phyloP scores from a whole-genome alignment of 1,139 yeast species.

The Citeromyces hawaiiensis region DNA sequence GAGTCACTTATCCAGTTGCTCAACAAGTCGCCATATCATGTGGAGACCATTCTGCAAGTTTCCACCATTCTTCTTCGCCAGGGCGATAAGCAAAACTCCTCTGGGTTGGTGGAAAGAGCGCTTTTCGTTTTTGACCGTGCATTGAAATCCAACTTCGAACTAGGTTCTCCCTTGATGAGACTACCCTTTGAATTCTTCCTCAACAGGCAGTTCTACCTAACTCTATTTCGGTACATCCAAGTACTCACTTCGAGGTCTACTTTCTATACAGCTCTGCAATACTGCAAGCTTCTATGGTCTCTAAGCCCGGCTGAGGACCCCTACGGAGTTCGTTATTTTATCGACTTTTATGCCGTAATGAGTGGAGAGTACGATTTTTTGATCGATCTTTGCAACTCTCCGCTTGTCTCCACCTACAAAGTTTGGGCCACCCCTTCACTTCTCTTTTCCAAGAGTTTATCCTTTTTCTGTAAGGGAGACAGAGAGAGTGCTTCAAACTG shows the following conservation, averaged over 20 bases:
- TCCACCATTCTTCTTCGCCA: conserved; percentile 66
- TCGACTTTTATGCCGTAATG: conserved; percentile 66
- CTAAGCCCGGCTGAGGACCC: conserved; percentile 77
- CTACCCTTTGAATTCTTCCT: conserved; percentile 66
- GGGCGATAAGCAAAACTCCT: conserved; percentile 61
- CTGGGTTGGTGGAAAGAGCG: conserved; percentile 64
- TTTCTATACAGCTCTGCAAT: conserved; percentile 61
- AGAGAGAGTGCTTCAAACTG: conserved; percentile 29
- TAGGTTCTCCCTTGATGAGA: conserved; percentile 47
- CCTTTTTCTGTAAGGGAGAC: conserved; percentile 26
- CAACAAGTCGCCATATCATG: conserved; percentile 57
- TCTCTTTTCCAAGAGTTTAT: conserved; percentile 53
- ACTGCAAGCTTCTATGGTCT: conserved; percentile 56
- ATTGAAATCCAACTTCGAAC: conserved; percentile 30
- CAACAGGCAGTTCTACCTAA: conserved; percentile 67
- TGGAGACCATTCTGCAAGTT: conserved; percentile 68
- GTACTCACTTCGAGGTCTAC: conserved; percentile 71
- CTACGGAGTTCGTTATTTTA: conserved; percentile 67
- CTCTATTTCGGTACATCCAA: conserved; percentile 59
- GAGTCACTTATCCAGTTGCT: conserved; percentile 46
- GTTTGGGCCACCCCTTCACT: conserved; percentile 70
- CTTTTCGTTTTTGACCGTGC: conserved; percentile 69
- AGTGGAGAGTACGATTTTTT: conserved; percentile 55
- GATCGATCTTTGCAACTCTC: conserved; percentile 38
- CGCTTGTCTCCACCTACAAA: conserved; percentile 39